Conservation (phyloP, 768 basidiomycete genomes). For the Termitomyces sp. region DNA sequence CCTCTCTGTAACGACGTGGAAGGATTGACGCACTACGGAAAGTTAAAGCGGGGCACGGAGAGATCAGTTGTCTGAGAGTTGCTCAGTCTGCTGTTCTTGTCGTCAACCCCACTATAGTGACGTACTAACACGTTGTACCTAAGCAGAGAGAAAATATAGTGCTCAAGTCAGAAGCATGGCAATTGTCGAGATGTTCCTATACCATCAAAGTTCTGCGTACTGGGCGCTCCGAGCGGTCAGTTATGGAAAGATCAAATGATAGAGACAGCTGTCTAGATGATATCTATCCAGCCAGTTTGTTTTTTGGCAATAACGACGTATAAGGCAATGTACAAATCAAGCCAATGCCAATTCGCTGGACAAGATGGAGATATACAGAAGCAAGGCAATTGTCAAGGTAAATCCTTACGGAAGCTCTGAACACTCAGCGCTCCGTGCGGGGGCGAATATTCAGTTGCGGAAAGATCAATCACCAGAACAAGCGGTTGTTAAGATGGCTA, state of each 20-base stretch:
- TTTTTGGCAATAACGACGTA: not conserved
- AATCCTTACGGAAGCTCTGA: not conserved
- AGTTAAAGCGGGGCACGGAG: not conserved
- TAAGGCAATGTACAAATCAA: not conserved
- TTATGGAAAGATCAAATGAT: not conserved
- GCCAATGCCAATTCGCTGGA: not conserved
- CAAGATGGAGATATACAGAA: not conserved
- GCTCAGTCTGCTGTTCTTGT: not conserved
- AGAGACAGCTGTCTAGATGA: not conserved
- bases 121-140: not conserved
- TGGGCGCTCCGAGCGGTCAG: not conserved
- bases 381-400: not conserved
- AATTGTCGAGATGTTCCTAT: not conserved
- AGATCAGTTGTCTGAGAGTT: not conserved
- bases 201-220: not conserved
- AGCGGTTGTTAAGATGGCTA: not conserved
- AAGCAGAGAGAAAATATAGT: not conserved
- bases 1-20: not conserved
- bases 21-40: not conserved
- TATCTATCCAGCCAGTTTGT: not conserved
- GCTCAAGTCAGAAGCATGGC: not conserved
- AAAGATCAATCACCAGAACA: no score
- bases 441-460: no score
- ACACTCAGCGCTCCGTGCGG: no score
- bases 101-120: not conserved